Base-by-base conservation (phyloP, 352 stramenopile species). In the Phytophthora chlamydospora region DNA sequence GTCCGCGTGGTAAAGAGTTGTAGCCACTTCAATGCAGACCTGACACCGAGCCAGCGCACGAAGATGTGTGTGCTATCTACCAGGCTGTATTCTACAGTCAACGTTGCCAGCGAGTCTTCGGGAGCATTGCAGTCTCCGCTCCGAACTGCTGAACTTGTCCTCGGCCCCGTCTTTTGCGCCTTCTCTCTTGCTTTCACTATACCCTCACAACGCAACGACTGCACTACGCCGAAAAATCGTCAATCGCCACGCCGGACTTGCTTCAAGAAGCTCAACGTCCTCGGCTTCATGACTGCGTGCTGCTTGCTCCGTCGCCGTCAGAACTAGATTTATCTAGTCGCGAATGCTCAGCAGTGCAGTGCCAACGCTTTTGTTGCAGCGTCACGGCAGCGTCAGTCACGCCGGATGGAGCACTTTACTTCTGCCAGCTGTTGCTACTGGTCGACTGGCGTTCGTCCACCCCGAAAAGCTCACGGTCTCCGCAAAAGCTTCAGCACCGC, bases 381-480 rank as follows among this genome's bases (percentile, higher is more conserved):
- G 41, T 42, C 52, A 34, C 24, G 24, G 24, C 34, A 48, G 34
- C 34, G n/a, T 27, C 41, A 31, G 27, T 43, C 35, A 45, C 34
- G 35, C 38, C 43, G 29, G 45, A 50, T 38, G 43, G 13, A 38
- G 24, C 14, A 6, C 10, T n/a, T n/a, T 21, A 44, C 8, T 11
- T 8, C 9, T 24, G 3, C 58, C 57, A 71, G 56, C 62, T 67
- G 56, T 45, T 61, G 34, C 8, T 53, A 2, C 8, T 19, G 41
- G 9, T 51, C 39, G 39, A 40, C 6, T 39, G 29, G 44, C 14
- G 29, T 3, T 31, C 52, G 9, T 56, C 44, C 39, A 56, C 57
- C 57, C 49, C 56, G 57, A 67, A 63, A 67, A 50, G 34, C 27
- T 27, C 32, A 62, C 21, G 29, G 56, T 55, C 55, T 71, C 56